Conservation (phyloP, 306 rosid genomes). For the Astragalus membranaceus region DNA sequence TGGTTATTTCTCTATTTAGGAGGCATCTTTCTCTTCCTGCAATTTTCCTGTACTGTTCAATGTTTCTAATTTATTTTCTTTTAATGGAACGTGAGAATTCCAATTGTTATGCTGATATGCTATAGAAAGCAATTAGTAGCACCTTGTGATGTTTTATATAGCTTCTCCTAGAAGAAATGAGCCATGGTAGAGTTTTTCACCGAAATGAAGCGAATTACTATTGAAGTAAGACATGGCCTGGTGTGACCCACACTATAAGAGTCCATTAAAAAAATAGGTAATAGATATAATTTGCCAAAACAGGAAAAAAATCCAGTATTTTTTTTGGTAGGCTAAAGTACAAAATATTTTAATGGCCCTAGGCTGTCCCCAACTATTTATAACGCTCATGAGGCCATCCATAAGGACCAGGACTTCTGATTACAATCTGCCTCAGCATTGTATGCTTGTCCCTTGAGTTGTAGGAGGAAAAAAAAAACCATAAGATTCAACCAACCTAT, state of each 20-base stretch:
- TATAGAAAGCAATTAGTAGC: neutral
- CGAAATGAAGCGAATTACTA: constrained; percentile 12
- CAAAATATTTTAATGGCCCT: constrained; percentile 50
- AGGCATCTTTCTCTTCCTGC: neutral
- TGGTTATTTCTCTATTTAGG: neutral
- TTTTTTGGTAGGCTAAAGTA: constrained; percentile 29
- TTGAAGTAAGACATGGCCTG: constrained; percentile 12
- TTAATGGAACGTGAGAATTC: neutral
- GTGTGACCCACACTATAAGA: constrained; percentile 28
- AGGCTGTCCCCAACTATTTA: constrained; percentile 75
- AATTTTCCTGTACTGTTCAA: neutral
- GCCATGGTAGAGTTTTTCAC: neutral
- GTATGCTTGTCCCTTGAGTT: constrained; percentile 47
- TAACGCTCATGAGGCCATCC: constrained; percentile 35
- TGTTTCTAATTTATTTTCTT: neutral
- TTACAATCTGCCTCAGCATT: constrained; percentile 34
- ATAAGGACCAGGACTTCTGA: constrained; percentile 34
- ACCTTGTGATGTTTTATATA: neutral
- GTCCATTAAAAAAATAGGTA: constrained; percentile 39
- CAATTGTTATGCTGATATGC: neutral
- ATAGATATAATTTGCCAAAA: constrained; percentile 44
- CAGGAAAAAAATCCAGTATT: constrained; percentile 44
- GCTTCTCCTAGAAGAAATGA: neutral
- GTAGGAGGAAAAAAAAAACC: constrained; percentile 47
- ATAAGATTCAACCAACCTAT: constrained; percentile 39